Conservation (phyloP, 129 eudicot genomes). For the Mikania micrantha region DNA sequence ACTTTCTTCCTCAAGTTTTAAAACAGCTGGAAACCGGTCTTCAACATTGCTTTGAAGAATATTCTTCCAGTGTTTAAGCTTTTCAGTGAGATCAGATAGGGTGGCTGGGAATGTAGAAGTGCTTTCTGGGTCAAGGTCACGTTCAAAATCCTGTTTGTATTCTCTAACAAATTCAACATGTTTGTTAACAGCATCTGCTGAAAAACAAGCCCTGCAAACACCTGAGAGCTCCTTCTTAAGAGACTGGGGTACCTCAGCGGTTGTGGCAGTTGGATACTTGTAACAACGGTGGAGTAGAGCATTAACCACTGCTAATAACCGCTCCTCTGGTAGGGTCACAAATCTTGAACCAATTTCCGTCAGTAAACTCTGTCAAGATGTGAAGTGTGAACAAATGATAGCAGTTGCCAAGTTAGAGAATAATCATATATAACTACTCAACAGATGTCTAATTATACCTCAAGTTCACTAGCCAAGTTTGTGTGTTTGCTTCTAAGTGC, state of each 20-base stretch:
- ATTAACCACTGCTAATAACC: conserved; percentile 91
- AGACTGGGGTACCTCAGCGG: conserved; percentile 97
- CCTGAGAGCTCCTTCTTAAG: conserved; percentile 99
- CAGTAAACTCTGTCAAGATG: conserved; percentile 56
- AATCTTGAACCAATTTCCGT: conserved; percentile 98
- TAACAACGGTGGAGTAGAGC: conserved; percentile 97
- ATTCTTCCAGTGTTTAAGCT: conserved; percentile 97
- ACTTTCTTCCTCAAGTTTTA: conserved; percentile 98
- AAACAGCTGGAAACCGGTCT: conserved; percentile 90
- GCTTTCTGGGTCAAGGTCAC: conserved; percentile 99
- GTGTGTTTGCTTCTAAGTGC: conserved; percentile 95
- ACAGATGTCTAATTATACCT: conserved; percentile 38
- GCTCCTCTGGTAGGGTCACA: conserved; percentile 96
- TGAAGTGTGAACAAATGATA: not conserved
- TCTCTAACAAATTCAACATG: conserved; percentile 97
- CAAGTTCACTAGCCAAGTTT: conserved; percentile 95
- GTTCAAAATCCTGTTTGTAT: conserved; percentile 95
- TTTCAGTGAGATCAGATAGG: conserved; percentile 84
- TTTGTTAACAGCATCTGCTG: conserved; percentile 98
- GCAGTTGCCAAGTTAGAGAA: not conserved
- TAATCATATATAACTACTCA: not conserved
- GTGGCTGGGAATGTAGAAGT: conserved; percentile 88
- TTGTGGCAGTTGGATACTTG: conserved; percentile 95
- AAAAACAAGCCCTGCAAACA: conserved; percentile 96
- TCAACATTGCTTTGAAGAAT: conserved; percentile 96